Evolutionary conservation across 495 filamentous ascomycete species (phyloP), one percentile per base, ranked within the genome.

Genomic region (Cercophora scortea): DNA sequence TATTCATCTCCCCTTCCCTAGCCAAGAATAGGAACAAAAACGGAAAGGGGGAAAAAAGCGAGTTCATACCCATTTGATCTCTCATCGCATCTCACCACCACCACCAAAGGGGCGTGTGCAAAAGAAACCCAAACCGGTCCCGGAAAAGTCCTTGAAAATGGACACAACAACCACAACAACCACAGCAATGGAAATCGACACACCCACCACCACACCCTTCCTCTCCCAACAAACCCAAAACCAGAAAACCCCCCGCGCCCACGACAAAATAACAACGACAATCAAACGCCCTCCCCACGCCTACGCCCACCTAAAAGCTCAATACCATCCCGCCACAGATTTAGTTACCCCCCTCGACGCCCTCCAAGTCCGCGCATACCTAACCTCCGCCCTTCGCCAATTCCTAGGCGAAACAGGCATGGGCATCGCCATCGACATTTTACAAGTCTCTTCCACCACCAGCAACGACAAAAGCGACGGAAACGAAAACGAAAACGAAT

Each of bases 381-480:
- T 93, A 47, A 84, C 80, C 17, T 67, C 85, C 32, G 86, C 90
- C 0, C 72, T 96, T 1, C 78, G 76, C 8, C 87, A 90, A 61
- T 95, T 88, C 69, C 81, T 96, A 16, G 92, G 92, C 8, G 60
- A 86, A 33, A 80, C 81, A 2, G 92, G 92, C 34, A 74, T 85
- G 6, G 80, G 85, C 1, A 89, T 96, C 17, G 72, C 85, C 0
- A 68, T 96, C 53, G 92, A 96, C 59, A 84, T 96, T 34, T 73
- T 96, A 8, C 81, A 87, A 42, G 67, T 87, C 5, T 68, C 77
- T 8, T 75, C 65, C 1, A 54, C 63, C 1, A 39, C 8, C 36
- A 39, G 36, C 36, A 39, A 13, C 36, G 13, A 13, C 36, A 39
- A 39, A 39, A 39, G 13, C 8, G 36, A 13, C 36, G 8, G 13